Percentiles rank a stretch among this genome's conserved stretches.
Evolutionary conservation across 2,329 filamentous ascomycete genomes (phyloP).

Genomic region (Penicillium sclerotigenum): DNA sequence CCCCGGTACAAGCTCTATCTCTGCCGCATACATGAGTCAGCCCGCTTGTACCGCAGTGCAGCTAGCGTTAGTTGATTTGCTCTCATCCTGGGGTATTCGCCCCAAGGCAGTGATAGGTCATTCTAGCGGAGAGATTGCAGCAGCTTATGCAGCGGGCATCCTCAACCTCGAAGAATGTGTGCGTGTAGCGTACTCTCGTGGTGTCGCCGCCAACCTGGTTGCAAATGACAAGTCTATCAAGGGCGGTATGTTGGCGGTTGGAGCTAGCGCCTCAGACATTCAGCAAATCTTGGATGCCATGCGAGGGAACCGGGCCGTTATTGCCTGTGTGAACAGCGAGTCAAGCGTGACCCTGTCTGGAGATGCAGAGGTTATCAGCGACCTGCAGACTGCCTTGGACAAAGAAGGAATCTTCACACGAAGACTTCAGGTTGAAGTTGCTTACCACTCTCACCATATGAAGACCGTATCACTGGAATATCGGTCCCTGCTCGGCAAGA

Average conservation of each 20-base stretch:
- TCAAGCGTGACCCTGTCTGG: slow-evolving; percentile 27
- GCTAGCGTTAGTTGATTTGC: slow-evolving; percentile 29
- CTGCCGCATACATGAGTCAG: slow-evolving; percentile 30
- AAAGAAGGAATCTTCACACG: slow-evolving; percentile 28
- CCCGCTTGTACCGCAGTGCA: slow-evolving; percentile 33
- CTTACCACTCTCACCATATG: slow-evolving; percentile 36
- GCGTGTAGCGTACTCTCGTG: slow-evolving; percentile 26
- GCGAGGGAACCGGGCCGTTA: slow-evolving; percentile 17
- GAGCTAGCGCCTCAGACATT: slow-evolving; percentile 18
- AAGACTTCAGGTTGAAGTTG: slow-evolving; percentile 25
- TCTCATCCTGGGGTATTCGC: slow-evolving; percentile 25
- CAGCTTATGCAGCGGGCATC: slow-evolving; percentile 32
- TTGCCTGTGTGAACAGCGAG: slow-evolving; percentile 29
- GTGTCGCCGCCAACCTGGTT: slow-evolving; percentile 17
- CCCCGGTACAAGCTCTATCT: slow-evolving; percentile 17
- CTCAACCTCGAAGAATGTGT: slow-evolving; percentile 21
- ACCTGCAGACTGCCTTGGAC: slow-evolving; percentile 13
- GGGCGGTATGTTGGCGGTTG: slow-evolving; percentile 31
- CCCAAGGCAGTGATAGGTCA: slow-evolving; percentile 30
- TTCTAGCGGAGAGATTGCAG: slow-evolving; percentile 34
- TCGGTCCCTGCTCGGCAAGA: slow-evolving; percentile 18
- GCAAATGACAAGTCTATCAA: slow-evolving; percentile 14
- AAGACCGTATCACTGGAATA: slow-evolving; percentile 18
- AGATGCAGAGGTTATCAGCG: slow-evolving; percentile 19
- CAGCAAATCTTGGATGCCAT: slow-evolving; percentile 18